These are phyloP conservation scores for Daldinia childiae DNA, from an alignment of 495 filamentous ascomycete species.

Conservation along the genomic window DNA sequence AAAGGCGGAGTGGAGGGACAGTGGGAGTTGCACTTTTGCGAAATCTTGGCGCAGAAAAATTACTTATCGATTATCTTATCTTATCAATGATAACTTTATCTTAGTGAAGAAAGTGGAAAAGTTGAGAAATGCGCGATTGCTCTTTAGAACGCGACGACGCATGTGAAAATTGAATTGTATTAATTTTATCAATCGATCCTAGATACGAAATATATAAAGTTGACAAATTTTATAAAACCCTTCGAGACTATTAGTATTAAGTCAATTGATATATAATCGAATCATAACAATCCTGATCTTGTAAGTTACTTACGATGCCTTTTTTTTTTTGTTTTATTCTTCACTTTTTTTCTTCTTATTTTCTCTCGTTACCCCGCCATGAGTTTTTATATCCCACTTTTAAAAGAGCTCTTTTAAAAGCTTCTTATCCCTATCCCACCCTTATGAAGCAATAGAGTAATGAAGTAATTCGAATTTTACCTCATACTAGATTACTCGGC, in stretches of 20 bases:
- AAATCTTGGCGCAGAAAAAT: slow-evolving; percentile 43
- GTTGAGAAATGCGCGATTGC: not conserved
- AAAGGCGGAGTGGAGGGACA: slow-evolving; percentile 29
- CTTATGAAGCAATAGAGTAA: no score
- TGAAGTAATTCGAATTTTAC: not conserved
- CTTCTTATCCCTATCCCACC: no score
- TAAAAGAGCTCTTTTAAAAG: not conserved
- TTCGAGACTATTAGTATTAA: not conserved
- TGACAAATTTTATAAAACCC: not conserved
- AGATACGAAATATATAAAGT: not conserved
- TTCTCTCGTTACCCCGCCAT: slow-evolving; percentile 6
- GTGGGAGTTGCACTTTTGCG: slow-evolving; percentile 30
- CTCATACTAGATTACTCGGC: not conserved
- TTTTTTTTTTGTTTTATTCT: not conserved
- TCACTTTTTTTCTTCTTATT: not conserved
- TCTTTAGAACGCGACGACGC: not conserved
- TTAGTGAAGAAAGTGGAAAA: slow-evolving; percentile 21
- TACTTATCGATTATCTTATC: slow-evolving; percentile 25
- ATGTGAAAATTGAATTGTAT: slow-evolving; percentile 3
- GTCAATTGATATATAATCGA: not conserved
- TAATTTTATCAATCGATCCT: not conserved
- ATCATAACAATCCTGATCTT: not conserved
- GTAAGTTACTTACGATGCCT: not conserved
- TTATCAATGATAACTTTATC: slow-evolving; percentile 28
- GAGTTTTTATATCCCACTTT: slow-evolving; percentile 8